phyloP scores from a whole-genome alignment of 768 basidiomycete genomes.

The Suillus decipiens region DNA sequence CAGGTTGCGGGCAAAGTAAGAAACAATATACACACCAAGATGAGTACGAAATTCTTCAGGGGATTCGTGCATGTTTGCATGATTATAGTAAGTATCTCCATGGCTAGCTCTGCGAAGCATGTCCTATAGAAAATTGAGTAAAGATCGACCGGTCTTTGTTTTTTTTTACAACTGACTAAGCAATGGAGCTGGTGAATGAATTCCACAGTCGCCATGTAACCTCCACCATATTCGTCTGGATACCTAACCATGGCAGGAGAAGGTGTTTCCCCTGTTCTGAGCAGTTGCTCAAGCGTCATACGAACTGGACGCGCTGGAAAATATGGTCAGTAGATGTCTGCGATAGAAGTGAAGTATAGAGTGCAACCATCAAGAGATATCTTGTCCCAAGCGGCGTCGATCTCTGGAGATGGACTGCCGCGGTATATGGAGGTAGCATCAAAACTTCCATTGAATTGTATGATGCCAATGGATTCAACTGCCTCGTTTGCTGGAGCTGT shows the following conservation, averaged over 20 bases:
- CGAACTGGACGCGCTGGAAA: constrained; percentile 11
- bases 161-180: constrained; percentile 7
- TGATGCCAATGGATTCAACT: constrained; percentile 8
- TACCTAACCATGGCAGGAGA: constrained; percentile 9
- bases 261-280: constrained; percentile 11
- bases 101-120: constrained; percentile 15
- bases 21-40: constrained; percentile 9
- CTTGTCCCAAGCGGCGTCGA: constrained; percentile 12
- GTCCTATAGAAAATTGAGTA: not conserved
- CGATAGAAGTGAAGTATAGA: not conserved
- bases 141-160: not conserved
- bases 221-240: constrained; percentile 16
- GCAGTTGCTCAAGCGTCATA: constrained; percentile 13
- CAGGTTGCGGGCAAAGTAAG: not conserved
- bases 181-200: constrained; percentile 16
- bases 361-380: constrained; percentile 5
- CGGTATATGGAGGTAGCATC: constrained; percentile 6
- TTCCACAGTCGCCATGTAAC: constrained; percentile 16
- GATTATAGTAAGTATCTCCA: constrained; percentile 7
- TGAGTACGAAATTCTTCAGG: not conserved
- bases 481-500: constrained; percentile 16
- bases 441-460: constrained; percentile 10
- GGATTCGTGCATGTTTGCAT: constrained; percentile 3
- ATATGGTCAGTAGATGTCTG: not conserved
- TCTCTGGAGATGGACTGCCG: constrained; percentile 8